These are phyloP conservation scores for Chrysopogon serrulatus DNA, from an alignment of 176 grass and related monocot species.

Conservation along the genomic window DNA sequence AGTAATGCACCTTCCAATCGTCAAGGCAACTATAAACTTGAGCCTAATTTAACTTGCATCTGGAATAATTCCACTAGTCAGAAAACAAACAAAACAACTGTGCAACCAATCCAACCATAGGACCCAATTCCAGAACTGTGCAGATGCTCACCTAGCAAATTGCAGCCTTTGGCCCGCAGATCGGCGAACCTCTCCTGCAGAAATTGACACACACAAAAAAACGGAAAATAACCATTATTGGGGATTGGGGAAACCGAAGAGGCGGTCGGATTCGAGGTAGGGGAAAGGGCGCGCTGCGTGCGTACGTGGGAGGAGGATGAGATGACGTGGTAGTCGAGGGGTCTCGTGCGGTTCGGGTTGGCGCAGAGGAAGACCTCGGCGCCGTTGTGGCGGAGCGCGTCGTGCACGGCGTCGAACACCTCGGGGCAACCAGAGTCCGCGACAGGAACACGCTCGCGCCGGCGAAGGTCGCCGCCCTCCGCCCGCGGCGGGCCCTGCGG, in stretches of 20 bases:
- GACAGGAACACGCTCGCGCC: slow-evolving; percentile 87
- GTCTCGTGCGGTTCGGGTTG: slow-evolving; percentile 48
- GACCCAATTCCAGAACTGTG: background rate
- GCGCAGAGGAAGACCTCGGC: slow-evolving; percentile 66
- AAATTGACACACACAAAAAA: background rate
- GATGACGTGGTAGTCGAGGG: slow-evolving; percentile 82
- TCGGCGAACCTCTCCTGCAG: slow-evolving; percentile 82
- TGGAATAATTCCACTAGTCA: background rate
- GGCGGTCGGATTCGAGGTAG: background rate
- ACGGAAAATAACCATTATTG: slow-evolving; percentile 13
- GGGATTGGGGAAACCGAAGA: slow-evolving; percentile 3
- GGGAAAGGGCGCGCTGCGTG: background rate
- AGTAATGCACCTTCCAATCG: background rate
- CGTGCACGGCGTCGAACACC: slow-evolving; percentile 80
- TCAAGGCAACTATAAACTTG: background rate
- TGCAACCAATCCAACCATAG: background rate
- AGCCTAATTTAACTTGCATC: background rate
- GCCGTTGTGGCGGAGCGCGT: slow-evolving; percentile 91
- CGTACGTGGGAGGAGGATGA: slow-evolving; percentile 81
- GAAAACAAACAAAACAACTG: background rate
- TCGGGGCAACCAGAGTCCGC: slow-evolving; percentile 75
- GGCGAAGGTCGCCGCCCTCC: slow-evolving; percentile 54
- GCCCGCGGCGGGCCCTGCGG: slow-evolving; percentile 11
- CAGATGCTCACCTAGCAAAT: slow-evolving; percentile 63
- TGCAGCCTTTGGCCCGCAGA: slow-evolving; percentile 72